phyloP scores from a whole-genome alignment of 306 rosid species.

The Fragaria nilgerrensis region DNA sequence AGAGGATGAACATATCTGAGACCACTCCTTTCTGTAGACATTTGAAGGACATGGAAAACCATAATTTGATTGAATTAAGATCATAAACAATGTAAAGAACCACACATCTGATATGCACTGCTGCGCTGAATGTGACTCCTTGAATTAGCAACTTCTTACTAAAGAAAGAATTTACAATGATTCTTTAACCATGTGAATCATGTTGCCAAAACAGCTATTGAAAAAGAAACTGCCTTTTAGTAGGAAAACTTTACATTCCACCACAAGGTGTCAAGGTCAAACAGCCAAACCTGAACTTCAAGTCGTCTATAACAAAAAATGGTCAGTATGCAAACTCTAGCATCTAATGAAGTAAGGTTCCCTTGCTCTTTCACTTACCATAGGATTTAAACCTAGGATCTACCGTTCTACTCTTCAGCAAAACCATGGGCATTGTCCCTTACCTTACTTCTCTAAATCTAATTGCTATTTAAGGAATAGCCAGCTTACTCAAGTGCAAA shows the following conservation, averaged over 20 bases:
- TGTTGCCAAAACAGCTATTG: neutral
- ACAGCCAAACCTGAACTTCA: neutral
- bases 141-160: neutral
- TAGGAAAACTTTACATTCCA: neutral
- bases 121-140: neutral
- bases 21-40: slow-evolving; percentile 18
- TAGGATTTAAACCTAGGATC: neutral
- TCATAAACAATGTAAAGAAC: neutral
- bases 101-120: neutral
- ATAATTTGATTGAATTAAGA: slow-evolving; percentile 4
- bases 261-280: neutral
- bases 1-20: slow-evolving; percentile 27
- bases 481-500: slow-evolving; percentile 5
- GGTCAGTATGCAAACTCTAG: neutral
- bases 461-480: neutral
- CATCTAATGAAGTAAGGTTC: neutral
- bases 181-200: neutral
- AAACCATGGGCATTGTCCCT: neutral
- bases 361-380: neutral
- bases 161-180: neutral
- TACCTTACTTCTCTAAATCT: neutral
- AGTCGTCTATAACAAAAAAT: neutral
- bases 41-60: slow-evolving; percentile 6
- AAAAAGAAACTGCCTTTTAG: neutral
- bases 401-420: neutral